phyloP scores from a whole-genome alignment of 129 eudicot species.

The Daucus carota region DH1_v3.0 NC_030381.2:4402501-4403000 shows the following conservation, averaged over 20 bases:
- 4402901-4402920: slow-evolving; percentile 21
- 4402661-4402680: slow-evolving; percentile 37
- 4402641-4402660: slow-evolving; percentile 43
- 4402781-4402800: slow-evolving; percentile 32
- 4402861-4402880: slow-evolving; percentile 29
- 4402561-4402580: slow-evolving; percentile 37
- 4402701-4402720: slow-evolving; percentile 38
- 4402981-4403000: slow-evolving; percentile 31
- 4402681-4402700: slow-evolving; percentile 40
- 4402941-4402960: slow-evolving; percentile 29
- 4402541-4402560: slow-evolving; percentile 40
- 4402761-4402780: slow-evolving; percentile 42
- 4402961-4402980: slow-evolving; percentile 30
- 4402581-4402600: slow-evolving; percentile 42
- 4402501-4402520: slow-evolving; percentile 33
- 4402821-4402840: slow-evolving; percentile 44
- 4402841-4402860: slow-evolving; percentile 44
- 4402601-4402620: slow-evolving; percentile 31
- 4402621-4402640: slow-evolving; percentile 41
- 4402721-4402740: slow-evolving; percentile 38
- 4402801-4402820: slow-evolving; percentile 32
- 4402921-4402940: slow-evolving; percentile 29
- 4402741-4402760: slow-evolving; percentile 36
- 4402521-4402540: slow-evolving; percentile 39
- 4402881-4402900: slow-evolving; percentile 44